Percentiles rank a stretch among this genome's conserved stretches.
Evolutionary conservation across 2,329 filamentous ascomycete species (phyloP).

Genomic region (Aspergillus carbonarius): DNA sequence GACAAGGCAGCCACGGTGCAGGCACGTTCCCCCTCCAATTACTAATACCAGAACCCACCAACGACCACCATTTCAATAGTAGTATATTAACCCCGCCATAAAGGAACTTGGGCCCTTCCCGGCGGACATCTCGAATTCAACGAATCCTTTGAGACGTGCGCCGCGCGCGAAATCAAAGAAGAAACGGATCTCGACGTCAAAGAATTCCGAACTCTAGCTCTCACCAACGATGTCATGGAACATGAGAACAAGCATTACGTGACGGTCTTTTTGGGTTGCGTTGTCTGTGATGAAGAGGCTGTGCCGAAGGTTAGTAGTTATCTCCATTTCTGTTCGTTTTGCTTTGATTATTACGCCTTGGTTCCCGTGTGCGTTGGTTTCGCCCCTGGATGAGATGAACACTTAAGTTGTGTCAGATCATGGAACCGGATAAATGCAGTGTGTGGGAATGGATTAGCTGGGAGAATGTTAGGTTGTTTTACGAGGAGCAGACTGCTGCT

Average conservation of each 20-base stretch:
- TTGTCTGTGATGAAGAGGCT: conserved; percentile 47
- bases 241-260: conserved; percentile 68
- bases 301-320: conserved; percentile 53
- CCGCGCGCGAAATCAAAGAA: conserved; percentile 66
- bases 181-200: conserved; percentile 65
- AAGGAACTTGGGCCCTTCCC: conserved; percentile 65
- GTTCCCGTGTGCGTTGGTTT: too few relatives aligned
- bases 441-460: conserved; percentile 56
- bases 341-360: neutral
- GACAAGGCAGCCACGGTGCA: conserved; percentile 19
- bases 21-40: conserved; percentile 6
- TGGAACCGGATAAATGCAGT: conserved; percentile 56
- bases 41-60: too few relatives aligned
- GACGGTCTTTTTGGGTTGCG: conserved; percentile 66
- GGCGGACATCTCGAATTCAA: conserved; percentile 73
- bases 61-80: neutral
- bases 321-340: neutral
- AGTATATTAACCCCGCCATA: neutral
- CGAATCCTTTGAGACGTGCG: conserved; percentile 63
- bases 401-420: conserved; percentile 13
- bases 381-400: too few relatives aligned
- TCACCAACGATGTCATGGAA: conserved; percentile 67
- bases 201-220: conserved; percentile 54
- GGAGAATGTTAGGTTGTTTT: conserved; percentile 39
- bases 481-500: conserved; percentile 3